Conservation (phyloP, 179 eudicot genomes). For the Beta macrorhiza region DNA sequence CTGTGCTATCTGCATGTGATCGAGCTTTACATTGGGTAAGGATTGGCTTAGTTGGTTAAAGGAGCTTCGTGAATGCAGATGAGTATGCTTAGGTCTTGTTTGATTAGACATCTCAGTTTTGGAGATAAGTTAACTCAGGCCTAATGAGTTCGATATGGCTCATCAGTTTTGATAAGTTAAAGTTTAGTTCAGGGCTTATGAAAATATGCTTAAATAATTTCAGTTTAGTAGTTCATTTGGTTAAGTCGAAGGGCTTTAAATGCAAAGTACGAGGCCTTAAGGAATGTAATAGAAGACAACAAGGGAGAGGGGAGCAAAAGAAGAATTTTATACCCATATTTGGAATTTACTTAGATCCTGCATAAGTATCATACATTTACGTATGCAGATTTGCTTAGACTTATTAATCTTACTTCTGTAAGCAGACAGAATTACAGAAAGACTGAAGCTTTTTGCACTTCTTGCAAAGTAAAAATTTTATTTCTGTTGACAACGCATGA, state of each 20-base stretch:
- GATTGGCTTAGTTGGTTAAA: background rate
- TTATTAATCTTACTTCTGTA: background rate
- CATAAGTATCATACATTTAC: background rate
- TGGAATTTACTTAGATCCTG: background rate
- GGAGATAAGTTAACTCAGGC: background rate
- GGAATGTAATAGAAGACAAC: background rate
- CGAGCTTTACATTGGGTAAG: background rate
- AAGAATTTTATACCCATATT: background rate
- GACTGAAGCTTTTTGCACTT: constrained; percentile 6
- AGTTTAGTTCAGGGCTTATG: background rate
- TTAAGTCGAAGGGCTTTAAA: background rate
- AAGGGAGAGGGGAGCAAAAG: background rate
- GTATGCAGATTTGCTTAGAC: background rate
- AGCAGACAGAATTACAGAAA: background rate
- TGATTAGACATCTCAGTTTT: background rate
- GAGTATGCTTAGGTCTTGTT: background rate
- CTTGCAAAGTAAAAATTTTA: background rate
- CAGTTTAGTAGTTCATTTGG: background rate
- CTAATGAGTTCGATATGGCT: too few relatives aligned
- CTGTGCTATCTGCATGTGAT: background rate
- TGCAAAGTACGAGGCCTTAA: background rate
- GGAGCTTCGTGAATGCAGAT: background rate
- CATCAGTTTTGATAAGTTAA: background rate
- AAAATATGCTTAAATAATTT: too few relatives aligned
- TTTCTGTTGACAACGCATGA: background rate